Conservation (phyloP, 2,329 filamentous ascomycete genomes). For the Epichloe sylvatica region DNA sequence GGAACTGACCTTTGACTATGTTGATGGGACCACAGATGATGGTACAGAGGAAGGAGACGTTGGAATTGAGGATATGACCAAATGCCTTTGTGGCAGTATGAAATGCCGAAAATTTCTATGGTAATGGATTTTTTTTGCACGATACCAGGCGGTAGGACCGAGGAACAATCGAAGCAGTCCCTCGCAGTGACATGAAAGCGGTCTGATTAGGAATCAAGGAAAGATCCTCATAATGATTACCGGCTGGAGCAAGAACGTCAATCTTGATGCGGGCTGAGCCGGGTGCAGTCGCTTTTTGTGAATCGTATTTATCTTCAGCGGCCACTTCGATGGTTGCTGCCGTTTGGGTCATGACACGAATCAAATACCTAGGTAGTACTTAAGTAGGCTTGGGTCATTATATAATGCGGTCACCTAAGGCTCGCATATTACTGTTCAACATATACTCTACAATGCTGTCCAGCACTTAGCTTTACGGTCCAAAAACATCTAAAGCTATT, state of each 20-base stretch:
- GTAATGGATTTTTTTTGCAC: conserved; percentile 21
- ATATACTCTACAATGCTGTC: background rate
- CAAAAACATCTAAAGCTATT: background rate
- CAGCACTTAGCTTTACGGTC: background rate
- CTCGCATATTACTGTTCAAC: background rate
- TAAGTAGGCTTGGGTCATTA: too few relatives aligned
- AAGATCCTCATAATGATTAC: too few relatives aligned
- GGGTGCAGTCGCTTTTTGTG: background rate
- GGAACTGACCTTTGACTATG: conserved; percentile 71
- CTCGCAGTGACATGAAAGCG: too few relatives aligned
- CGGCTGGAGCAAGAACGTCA: too few relatives aligned
- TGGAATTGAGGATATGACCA: conserved; percentile 37
- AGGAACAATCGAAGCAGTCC: too few relatives aligned
- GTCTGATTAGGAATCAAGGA: too few relatives aligned
- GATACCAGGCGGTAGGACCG: too few relatives aligned
- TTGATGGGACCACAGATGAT: conserved; percentile 45
- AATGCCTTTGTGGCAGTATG: conserved; percentile 47
- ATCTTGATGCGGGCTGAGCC: background rate
- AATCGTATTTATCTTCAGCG: too few relatives aligned
- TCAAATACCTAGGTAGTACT: too few relatives aligned
- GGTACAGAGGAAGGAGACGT: conserved; percentile 29
- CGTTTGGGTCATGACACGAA: too few relatives aligned
- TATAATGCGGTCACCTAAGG: too few relatives aligned
- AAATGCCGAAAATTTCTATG: conserved; percentile 60
- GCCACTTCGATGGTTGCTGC: too few relatives aligned